These are phyloP conservation scores for Xenosphaeropsis pyriputrescens DNA, from an alignment of 2,329 filamentous ascomycete genomes.

Conservation along the genomic window DNA sequence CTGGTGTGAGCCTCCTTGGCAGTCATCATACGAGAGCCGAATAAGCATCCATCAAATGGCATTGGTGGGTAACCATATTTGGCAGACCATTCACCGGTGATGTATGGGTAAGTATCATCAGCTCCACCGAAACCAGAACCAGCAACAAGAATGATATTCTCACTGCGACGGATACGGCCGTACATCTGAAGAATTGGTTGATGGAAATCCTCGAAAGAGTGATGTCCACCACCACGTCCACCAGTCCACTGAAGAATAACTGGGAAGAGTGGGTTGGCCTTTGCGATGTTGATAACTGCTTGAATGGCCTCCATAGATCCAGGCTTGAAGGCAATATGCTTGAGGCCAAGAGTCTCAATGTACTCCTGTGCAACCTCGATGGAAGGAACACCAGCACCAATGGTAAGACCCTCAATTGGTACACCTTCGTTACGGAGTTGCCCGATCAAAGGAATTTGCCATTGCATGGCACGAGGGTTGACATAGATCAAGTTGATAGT, in stretches of 20 bases:
- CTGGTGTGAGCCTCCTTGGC: constrained; percentile 87
- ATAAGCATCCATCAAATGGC: constrained; percentile 86
- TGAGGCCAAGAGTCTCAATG: constrained; percentile 81
- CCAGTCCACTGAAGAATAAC: constrained; percentile 91
- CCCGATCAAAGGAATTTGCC: constrained; percentile 79
- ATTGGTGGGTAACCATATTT: constrained; percentile 80
- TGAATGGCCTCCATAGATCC: constrained; percentile 82
- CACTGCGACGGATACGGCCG: constrained; percentile 66
- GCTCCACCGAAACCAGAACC: constrained; percentile 85
- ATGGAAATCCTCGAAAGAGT: constrained; percentile 93
- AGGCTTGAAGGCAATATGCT: constrained; percentile 91
- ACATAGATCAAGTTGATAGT: constrained; percentile 86
- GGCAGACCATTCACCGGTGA: constrained; percentile 79
- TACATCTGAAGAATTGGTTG: constrained; percentile 88
- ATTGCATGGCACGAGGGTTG: constrained; percentile 75
- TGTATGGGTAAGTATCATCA: constrained; percentile 83
- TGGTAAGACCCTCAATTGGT: constrained; percentile 82
- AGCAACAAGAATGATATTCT: constrained; percentile 79
- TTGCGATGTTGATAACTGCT: constrained; percentile 81
- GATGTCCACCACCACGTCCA: constrained; percentile 83
- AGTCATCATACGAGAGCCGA: constrained; percentile 90
- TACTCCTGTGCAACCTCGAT: constrained; percentile 89
- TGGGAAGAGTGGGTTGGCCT: constrained; percentile 88
- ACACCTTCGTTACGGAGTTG: constrained; percentile 73
- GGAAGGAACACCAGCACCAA: constrained; percentile 85